Conservation (phyloP, 108 stramenopile species). For the Hondaea fermentalgiana region DNA sequence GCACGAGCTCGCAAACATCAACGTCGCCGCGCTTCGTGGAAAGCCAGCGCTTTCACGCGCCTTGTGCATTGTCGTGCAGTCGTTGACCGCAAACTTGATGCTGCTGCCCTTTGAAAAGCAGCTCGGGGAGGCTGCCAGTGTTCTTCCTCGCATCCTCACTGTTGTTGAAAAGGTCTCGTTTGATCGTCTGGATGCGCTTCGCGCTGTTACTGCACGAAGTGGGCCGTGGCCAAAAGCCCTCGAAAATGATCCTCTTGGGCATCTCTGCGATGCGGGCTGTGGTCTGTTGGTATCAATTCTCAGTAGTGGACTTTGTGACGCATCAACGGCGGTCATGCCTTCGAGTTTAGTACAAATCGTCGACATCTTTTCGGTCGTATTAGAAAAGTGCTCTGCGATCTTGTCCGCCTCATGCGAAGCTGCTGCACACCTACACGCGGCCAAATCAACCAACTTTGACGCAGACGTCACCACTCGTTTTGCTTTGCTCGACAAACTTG, state of each 20-base stretch:
- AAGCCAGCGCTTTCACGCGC: background rate
- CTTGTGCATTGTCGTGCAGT: background rate
- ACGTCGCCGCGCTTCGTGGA: background rate
- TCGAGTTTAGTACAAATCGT: background rate
- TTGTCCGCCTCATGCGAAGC: background rate
- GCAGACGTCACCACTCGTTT: background rate
- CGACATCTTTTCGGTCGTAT: background rate
- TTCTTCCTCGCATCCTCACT: background rate
- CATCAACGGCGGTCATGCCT: background rate
- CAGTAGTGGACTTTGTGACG: background rate
- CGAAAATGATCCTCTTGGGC: background rate
- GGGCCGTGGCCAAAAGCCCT: background rate
- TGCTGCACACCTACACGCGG: background rate
- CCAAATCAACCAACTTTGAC: background rate
- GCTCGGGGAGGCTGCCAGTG: background rate
- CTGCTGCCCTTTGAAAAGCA: background rate
- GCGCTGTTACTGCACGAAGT: background rate
- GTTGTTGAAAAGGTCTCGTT: background rate
- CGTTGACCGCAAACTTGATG: background rate
- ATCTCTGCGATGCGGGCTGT: background rate
- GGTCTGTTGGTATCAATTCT: background rate
- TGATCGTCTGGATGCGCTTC: background rate
- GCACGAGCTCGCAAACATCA: background rate
- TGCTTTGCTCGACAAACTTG: background rate
- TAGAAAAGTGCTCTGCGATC: background rate